Percentiles rank a stretch among this genome's conserved stretches.
Conservation (phyloP, 768 basidiomycete genomes). For the Boletus bicolor region DNA sequence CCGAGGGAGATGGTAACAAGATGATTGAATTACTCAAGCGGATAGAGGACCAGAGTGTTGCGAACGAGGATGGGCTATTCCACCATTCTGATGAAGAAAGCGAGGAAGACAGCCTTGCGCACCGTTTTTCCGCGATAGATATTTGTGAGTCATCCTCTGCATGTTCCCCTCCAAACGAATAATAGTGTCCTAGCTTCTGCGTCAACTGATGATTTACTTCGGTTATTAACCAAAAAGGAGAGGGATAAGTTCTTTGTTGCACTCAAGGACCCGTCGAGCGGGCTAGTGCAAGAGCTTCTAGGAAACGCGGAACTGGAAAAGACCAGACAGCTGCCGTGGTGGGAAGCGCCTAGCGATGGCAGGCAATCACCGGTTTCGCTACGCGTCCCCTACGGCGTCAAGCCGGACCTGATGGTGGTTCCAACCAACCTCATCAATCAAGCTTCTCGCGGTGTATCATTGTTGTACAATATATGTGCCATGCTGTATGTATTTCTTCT, state of each 20-base stretch:
- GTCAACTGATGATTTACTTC: constrained; percentile 58
- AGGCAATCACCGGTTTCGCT: neutral
- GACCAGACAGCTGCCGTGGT: constrained; percentile 67
- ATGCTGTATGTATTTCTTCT: constrained; percentile 50
- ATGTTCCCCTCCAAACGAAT: neutral
- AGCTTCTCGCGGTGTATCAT: constrained; percentile 35
- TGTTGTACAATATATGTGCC: constrained; percentile 69
- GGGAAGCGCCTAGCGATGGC: constrained; percentile 43
- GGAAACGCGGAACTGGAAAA: constrained; percentile 52
- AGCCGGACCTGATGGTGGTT: constrained; percentile 45
- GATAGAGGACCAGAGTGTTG: constrained; percentile 60
- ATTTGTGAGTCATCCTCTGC: constrained; percentile 45
- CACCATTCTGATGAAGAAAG: constrained; percentile 38
- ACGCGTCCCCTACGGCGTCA: constrained; percentile 31
- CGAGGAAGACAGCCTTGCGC: constrained; percentile 43
- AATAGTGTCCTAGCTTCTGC: constrained; percentile 43
- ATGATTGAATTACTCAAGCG: constrained; percentile 71
- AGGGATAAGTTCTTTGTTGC: constrained; percentile 56
- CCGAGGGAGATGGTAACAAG: constrained; percentile 52
- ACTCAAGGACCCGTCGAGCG: constrained; percentile 60
- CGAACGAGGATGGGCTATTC: constrained; percentile 35
- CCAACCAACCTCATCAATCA: constrained; percentile 45
- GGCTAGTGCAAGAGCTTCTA: constrained; percentile 57
- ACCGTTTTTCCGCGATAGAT: constrained; percentile 55
- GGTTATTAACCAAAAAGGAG: constrained; percentile 57